A percentile compares a stretch with the other conserved stretches of the same genome.
These are phyloP conservation scores for Gossypium schwendimanii DNA, from an alignment of 441 rosid genomes.

Conservation along the genomic window DNA sequence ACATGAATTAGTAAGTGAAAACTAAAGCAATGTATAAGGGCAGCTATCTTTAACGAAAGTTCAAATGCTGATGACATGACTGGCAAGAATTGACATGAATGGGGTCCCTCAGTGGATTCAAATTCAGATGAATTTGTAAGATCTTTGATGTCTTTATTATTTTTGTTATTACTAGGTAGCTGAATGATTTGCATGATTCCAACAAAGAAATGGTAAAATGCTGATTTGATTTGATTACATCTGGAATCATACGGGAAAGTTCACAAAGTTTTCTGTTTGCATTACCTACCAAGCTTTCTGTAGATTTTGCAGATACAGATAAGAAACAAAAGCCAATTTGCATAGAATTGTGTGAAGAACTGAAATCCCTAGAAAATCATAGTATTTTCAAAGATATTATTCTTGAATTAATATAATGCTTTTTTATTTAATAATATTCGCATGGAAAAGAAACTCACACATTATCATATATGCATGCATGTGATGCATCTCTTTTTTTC, in stretches of 20 bases:
- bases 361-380: not conserved
- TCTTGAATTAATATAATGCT: not conserved
- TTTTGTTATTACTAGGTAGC: slow-evolving; percentile 5
- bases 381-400: not conserved
- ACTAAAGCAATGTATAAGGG: not conserved
- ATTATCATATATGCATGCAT: too few relatives aligned
- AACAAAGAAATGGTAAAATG: not conserved
- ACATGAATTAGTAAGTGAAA: not conserved
- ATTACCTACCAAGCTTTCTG: slow-evolving; percentile 3
- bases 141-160: slow-evolving; percentile 1
- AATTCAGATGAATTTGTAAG: slow-evolving; percentile 11
- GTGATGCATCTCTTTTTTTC: too few relatives aligned
- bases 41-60: not conserved
- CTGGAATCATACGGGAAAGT: not conserved
- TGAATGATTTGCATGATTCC: slow-evolving; percentile 13
- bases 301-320: not conserved
- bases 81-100: slow-evolving; percentile 13
- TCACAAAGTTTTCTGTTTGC: not conserved
- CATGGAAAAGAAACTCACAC: not conserved
- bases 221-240: not conserved
- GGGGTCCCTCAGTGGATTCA: slow-evolving; percentile 14
- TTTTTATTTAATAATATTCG: too few relatives aligned
- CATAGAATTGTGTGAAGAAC: not conserved
- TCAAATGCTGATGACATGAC: slow-evolving; percentile 7
- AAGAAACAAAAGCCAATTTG: slow-evolving; percentile 1